These are phyloP conservation scores for Mitragyna speciosa DNA, from an alignment of 257 asterid genomes.

Conservation along the genomic window DNA sequence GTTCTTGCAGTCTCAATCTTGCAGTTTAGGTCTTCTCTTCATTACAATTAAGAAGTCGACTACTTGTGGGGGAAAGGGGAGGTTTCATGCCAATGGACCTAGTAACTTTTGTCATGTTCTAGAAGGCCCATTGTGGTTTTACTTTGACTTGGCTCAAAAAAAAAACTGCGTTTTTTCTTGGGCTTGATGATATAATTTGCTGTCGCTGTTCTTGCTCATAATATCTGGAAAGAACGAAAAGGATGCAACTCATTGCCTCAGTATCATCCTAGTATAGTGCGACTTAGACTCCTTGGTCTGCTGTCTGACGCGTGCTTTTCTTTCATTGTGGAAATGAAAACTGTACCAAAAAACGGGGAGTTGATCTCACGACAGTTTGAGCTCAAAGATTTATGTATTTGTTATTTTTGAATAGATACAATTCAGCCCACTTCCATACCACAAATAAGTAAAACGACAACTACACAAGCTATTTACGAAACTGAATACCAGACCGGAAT, in stretches of 20 bases:
- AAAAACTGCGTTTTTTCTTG: too few relatives aligned
- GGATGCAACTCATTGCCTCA: too few relatives aligned
- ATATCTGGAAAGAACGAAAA: not conserved
- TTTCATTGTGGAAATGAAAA: not conserved
- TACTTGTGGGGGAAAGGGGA: not conserved
- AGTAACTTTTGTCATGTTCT: not conserved
- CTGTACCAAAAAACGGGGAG: not conserved
- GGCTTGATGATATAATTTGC: too few relatives aligned
- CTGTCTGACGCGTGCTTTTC: too few relatives aligned
- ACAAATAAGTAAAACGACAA: too few relatives aligned
- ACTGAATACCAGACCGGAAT: not conserved
- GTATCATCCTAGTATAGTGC: not conserved
- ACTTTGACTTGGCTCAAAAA: not conserved
- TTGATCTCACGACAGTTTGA: not conserved
- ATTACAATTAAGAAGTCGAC: not conserved
- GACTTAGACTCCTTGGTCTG: not conserved
- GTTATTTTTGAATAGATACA: too few relatives aligned
- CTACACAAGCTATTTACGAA: not conserved
- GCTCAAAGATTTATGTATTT: too few relatives aligned
- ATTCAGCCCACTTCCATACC: not conserved
- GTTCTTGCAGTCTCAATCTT: not conserved
- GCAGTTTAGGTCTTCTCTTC: not conserved
- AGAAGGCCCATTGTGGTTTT: not conserved
- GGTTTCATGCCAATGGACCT: not conserved
- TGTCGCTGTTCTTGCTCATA: not conserved